Evolutionary conservation across 192 early-diverging fungal genomes (phyloP).

Genomic region (Geranomyces michiganensis): DNA sequence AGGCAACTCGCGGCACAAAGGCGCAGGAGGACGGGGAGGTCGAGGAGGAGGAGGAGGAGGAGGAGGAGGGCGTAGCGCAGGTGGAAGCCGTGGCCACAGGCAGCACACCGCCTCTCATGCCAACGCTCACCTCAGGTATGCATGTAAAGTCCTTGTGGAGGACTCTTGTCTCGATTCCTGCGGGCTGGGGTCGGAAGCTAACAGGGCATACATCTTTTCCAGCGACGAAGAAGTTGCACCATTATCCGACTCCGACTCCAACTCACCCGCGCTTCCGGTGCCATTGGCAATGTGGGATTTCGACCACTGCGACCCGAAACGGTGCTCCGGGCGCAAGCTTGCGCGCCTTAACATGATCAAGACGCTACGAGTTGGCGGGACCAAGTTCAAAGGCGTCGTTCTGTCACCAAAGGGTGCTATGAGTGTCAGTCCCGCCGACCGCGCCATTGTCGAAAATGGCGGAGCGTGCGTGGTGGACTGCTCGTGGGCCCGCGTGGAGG

Average conservation of each 20-base stretch:
- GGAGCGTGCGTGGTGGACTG: conserved; percentile 96
- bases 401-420: conserved; percentile 78
- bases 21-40: no score
- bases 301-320: conserved; percentile 98
- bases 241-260: neutral
- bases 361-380: conserved; percentile 72
- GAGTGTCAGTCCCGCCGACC: conserved; percentile 86
- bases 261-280: conserved; percentile 12
- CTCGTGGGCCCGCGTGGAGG: conserved; percentile 92
- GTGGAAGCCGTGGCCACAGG: no score
- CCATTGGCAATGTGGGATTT: conserved; percentile 71
- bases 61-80: no score
- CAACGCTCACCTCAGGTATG: no score
- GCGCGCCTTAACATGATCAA: conserved; percentile 79
- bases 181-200: no score
- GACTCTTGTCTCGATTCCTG: no score
- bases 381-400: conserved; percentile 89
- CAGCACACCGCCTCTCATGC: no score
- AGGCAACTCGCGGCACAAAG: no score
- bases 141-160: no score
- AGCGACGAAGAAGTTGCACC: conserved; percentile 12
- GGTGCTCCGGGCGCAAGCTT: conserved; percentile 92
- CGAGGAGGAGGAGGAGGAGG: no score
- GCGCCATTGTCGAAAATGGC: conserved; percentile 69
- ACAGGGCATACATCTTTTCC: neutral